Evolutionary conservation across 768 basidiomycete genomes (phyloP).

Genomic region (Lyophyllum decastes): DNA sequence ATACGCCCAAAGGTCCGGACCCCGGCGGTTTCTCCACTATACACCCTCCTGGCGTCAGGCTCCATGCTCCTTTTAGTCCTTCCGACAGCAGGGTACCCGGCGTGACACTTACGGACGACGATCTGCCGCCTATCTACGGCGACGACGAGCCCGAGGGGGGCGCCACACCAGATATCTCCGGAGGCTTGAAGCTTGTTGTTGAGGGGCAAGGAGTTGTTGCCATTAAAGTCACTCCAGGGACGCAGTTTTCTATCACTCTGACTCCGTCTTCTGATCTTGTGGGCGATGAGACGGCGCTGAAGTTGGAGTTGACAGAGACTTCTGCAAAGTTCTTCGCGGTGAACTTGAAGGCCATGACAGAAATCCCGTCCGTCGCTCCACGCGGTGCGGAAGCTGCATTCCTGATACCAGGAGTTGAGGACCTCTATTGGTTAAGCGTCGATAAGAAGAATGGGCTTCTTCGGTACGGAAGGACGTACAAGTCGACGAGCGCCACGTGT

Average conservation of each 20-base stretch:
- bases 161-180: not conserved
- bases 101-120: too few species aligned
- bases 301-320: not conserved
- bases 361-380: constrained; percentile 1
- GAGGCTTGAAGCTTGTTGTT: not conserved
- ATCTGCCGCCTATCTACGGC: constrained; percentile 8
- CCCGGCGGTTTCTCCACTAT: too few species aligned
- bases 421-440: constrained; percentile 13
- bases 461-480: constrained; percentile 13
- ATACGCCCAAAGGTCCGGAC: too few species aligned
- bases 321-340: constrained; percentile 1
- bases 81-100: too few species aligned
- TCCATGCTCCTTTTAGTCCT: too few species aligned
- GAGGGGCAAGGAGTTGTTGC: constrained; percentile 13
- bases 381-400: constrained; percentile 2
- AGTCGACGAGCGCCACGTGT: constrained; percentile 2
- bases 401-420: constrained; percentile 10
- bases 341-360: not conserved
- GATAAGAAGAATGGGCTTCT: constrained; percentile 14
- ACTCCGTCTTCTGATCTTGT: not conserved
- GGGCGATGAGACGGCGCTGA: not conserved
- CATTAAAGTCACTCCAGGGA: constrained; percentile 4
- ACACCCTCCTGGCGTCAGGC: too few species aligned
- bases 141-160: not conserved
- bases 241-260: constrained; percentile 3